These are phyloP conservation scores for Colletotrichum karsti DNA, from an alignment of 2,329 filamentous ascomycete genomes.

Conservation along the genomic window DNA sequence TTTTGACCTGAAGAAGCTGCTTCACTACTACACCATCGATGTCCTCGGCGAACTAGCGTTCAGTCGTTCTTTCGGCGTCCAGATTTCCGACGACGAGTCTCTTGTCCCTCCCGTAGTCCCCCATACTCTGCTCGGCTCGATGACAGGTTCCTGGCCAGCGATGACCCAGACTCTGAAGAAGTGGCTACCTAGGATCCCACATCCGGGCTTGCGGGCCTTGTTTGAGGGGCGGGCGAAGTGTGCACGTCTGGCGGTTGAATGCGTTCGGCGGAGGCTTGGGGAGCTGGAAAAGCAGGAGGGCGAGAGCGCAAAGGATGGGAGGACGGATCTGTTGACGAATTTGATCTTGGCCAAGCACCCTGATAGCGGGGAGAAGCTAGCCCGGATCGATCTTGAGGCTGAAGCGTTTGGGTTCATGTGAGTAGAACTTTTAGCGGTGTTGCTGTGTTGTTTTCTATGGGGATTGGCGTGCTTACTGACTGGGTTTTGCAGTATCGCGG, in stretches of 20 bases:
- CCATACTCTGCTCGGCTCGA: conserved; percentile 40
- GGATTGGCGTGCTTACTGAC: too few relatives aligned
- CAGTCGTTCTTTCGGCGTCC: conserved; percentile 40
- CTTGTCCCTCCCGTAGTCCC: conserved; percentile 41
- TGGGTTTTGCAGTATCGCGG: not conserved
- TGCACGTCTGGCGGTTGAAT: conserved; percentile 29
- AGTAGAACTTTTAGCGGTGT: not conserved
- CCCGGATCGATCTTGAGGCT: conserved; percentile 39
- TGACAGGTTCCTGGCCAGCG: conserved; percentile 36
- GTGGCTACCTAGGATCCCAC: conserved; percentile 34
- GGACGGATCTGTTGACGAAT: conserved; percentile 43
- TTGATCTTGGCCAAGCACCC: conserved; percentile 45
- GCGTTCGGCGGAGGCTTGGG: conserved; percentile 28
- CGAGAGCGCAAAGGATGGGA: conserved; percentile 20
- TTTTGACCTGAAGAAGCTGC: conserved; percentile 40
- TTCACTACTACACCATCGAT: conserved; percentile 37
- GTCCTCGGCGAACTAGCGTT: conserved; percentile 40
- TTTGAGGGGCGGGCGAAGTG: conserved; percentile 34
- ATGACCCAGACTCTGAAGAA: conserved; percentile 36
- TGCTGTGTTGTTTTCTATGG: too few relatives aligned
- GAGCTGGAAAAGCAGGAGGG: not conserved
- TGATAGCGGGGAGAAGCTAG: conserved; percentile 41
- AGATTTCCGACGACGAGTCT: conserved; percentile 35
- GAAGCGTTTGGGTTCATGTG: conserved; percentile 48
- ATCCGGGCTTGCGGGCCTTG: conserved; percentile 30